phyloP scores from a whole-genome alignment of 345 rosid species.

The Reutealis trisperma region DNA sequence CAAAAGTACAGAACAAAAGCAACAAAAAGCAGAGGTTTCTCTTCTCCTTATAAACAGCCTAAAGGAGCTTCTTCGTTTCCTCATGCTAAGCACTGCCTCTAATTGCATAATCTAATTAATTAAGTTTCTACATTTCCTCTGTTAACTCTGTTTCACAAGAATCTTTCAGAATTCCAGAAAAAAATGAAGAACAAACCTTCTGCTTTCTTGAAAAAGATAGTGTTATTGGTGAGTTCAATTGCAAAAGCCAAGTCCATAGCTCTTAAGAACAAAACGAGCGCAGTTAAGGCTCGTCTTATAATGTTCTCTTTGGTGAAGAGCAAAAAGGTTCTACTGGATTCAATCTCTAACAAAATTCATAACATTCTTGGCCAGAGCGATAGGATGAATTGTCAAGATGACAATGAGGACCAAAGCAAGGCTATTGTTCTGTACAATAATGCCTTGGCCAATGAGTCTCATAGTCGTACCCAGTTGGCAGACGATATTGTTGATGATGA shows the following conservation, averaged over 20 bases:
- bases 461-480: neutral
- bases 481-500: conserved; percentile 17
- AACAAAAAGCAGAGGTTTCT: neutral
- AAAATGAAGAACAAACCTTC: conserved; percentile 64
- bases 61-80: neutral
- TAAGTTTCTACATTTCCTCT: neutral
- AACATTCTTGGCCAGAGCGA: conserved; percentile 46
- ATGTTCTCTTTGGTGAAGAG: conserved; percentile 59
- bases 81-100: conserved; percentile 7
- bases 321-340: conserved; percentile 49
- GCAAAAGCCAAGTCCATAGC: conserved; percentile 59
- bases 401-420: conserved; percentile 14
- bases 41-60: conserved; percentile 2
- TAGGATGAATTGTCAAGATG: conserved; percentile 8
- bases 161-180: neutral
- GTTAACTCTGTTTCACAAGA: neutral
- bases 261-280: conserved; percentile 57
- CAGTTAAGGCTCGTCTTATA: conserved; percentile 59
- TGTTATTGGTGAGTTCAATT: conserved; percentile 42
- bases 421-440: conserved; percentile 38
- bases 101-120: neutral
- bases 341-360: conserved; percentile 60
- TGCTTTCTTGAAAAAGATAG: conserved; percentile 51
- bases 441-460: conserved; percentile 16
- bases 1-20: conserved; percentile 5